Base-by-base conservation (phyloP, 2,329 filamentous ascomycete genomes). In the Cladosporium sp. region DNA sequence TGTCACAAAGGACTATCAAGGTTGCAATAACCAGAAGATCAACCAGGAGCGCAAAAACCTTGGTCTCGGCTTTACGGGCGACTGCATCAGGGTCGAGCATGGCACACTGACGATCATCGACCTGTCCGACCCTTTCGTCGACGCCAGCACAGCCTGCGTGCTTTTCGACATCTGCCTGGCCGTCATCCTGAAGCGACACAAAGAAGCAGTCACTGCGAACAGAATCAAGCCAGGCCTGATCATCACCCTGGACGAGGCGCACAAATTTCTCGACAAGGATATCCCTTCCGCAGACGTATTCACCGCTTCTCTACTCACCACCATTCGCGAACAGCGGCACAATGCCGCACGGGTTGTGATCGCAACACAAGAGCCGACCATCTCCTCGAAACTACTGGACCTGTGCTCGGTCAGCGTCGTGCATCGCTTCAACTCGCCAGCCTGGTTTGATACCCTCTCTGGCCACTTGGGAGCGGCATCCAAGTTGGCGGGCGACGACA, bases 351-450 rank as follows among this genome's bases (percentile, higher is more conserved):
- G 89, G 0, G 77, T 91, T 4, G 68, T 93, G 40, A 85, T 93
- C 32, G 85, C 88, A 0, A 93, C 89, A 0, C 88, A 94, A 66
- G 89, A 93, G 65, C 89, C 89, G 0, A 90, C 87, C 0, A 78
- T 92, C 3, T 86, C 85, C 0, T 83, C 84, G 0, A 78, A 80
- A 15, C 78, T 94, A 0, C 77, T 93, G 0, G 87, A 90, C 54
- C 75, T 93, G 0, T 91, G 86, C 69, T 85, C 83, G 1, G 74
- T 89, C n/a, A 88, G 84, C 0, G 78, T 91, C 15, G 83, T 91
- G 0, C 88, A 92, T 66, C 80, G 86, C 0, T 92, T 92, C 69
- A 84, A 78, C 0, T 86, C 82, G 0, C 87, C 87, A 0, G 78
- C 79, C 1, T 90, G 87, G 87, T 78, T 84, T 25, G 65, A 67